Percentiles rank a stretch among this genome's conserved stretches.
Evolutionary conservation across 257 asterid genomes (phyloP).

Genomic region (Parsonsia alboflavescens): DNA sequence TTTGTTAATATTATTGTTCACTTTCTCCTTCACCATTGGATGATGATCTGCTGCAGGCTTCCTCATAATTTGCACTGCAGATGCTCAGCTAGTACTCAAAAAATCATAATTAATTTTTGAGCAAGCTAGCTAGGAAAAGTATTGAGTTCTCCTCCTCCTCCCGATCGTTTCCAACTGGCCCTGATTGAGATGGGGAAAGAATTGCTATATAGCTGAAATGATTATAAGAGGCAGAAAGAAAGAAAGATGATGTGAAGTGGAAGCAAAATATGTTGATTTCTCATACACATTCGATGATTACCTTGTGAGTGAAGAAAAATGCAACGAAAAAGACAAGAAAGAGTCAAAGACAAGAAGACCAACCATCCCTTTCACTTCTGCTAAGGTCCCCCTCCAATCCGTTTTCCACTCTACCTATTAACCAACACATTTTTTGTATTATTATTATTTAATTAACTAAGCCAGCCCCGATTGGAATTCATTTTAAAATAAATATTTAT

Average conservation of each 20-base stretch:
- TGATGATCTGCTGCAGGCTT: constrained; percentile 37
- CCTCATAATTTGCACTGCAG: no score
- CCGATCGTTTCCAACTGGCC: constrained; percentile 29
- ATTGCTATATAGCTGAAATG: constrained; percentile 35
- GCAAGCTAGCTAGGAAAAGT: no score
- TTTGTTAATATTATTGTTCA: constrained; percentile 13
- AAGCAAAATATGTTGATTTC: constrained; percentile 70
- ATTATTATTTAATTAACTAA: neutral
- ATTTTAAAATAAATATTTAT: neutral
- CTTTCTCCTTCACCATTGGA: constrained; percentile 21
- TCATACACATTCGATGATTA: constrained; percentile 61
- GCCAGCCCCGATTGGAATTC: neutral
- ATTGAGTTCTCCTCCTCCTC: neutral
- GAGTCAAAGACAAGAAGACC: constrained; percentile 91
- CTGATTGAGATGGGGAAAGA: constrained; percentile 39
- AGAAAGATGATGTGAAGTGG: constrained; percentile 84
- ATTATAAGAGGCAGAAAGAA: constrained; percentile 34
- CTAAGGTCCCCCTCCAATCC: constrained; percentile 83
- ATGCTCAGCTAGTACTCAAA: no score
- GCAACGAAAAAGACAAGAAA: constrained; percentile 35
- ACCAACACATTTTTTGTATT: constrained; percentile 6
- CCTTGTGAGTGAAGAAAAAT: constrained; percentile 97
- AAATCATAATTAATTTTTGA: no score
- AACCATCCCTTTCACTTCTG: constrained; percentile 40
- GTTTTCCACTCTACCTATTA: constrained; percentile 82